Percentiles rank a stretch among this genome's conserved stretches.
phyloP scores from a whole-genome alignment of 306 rosid genomes.

The Cicer yamashitae region DNA sequence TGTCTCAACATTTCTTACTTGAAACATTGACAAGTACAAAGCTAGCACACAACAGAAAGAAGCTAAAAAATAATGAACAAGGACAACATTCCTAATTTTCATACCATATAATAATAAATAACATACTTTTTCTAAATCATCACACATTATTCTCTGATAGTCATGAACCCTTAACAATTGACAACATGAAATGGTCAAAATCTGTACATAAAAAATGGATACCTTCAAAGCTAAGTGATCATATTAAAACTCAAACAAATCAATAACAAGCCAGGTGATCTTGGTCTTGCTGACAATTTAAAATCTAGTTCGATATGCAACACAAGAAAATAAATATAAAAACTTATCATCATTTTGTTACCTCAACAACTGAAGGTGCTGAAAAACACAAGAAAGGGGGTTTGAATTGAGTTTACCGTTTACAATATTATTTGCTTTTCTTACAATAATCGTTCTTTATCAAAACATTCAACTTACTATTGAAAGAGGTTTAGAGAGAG shows the following conservation, averaged over 20 bases:
- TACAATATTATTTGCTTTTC: too few species aligned
- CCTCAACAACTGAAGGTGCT: too few species aligned
- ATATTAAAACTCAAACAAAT: neutral
- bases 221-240: constrained; percentile 23
- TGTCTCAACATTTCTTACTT: constrained; percentile 14
- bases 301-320: constrained; percentile 54
- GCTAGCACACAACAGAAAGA: constrained; percentile 36
- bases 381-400: too few species aligned
- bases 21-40: constrained; percentile 32
- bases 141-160: too few species aligned
- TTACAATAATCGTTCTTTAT: too few species aligned
- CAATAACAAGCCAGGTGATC: constrained; percentile 49
- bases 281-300: constrained; percentile 48
- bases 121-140: too few species aligned
- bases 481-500: too few species aligned
- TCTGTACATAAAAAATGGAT: neutral
- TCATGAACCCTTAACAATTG: neutral
- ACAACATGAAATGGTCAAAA: neutral
- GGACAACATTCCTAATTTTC: neutral
- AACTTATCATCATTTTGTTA: constrained; percentile 2
- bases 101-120: too few species aligned
- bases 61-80: constrained; percentile 27
- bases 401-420: too few species aligned
- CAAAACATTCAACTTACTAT: too few species aligned
- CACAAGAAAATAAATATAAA: constrained; percentile 35